phyloP scores from a whole-genome alignment of 176 grass and related monocot genomes.

The Juncus inflexus region DNA sequence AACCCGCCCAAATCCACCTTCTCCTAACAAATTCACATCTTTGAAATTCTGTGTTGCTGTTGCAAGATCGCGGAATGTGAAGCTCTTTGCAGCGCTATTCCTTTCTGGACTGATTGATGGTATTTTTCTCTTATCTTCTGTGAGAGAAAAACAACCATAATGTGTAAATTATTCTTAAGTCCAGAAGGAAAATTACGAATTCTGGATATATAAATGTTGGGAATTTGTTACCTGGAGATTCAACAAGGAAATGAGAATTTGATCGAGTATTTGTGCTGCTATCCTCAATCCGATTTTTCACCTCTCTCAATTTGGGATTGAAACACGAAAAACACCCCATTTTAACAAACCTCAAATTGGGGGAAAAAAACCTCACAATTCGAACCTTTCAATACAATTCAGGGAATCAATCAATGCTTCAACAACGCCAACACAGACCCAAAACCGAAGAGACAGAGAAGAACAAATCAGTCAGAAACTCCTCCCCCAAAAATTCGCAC shows the following conservation, averaged over 20 bases:
- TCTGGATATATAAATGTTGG: neutral
- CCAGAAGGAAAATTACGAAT: constrained; percentile 8
- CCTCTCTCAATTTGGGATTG: constrained; percentile 24
- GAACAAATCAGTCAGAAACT: neutral
- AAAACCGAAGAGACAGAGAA: neutral
- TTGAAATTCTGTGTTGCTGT: constrained; percentile 77
- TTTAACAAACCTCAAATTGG: neutral
- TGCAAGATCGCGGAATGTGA: constrained; percentile 81
- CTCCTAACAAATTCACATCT: constrained; percentile 66
- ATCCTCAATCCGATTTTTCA: constrained; percentile 22
- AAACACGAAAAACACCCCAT: constrained; percentile 84
- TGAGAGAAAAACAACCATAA: constrained; percentile 15
- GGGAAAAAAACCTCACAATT: constrained; percentile 2
- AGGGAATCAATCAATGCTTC: neutral
- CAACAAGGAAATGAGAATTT: constrained; percentile 30
- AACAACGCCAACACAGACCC: neutral
- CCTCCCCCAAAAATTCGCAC: neutral
- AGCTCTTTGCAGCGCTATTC: constrained; percentile 56
- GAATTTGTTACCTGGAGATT: constrained; percentile 47
- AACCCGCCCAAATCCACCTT: constrained; percentile 87
- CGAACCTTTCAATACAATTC: neutral
- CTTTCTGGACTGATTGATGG: constrained; percentile 30
- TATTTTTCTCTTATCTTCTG: constrained; percentile 50
- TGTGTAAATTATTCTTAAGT: neutral
- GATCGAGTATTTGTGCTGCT: constrained; percentile 38